Evolutionary conservation across 148 eudicot species (phyloP), one percentile per base, ranked within the genome.

Genomic region (Fagopyrum homotropicum): DNA sequence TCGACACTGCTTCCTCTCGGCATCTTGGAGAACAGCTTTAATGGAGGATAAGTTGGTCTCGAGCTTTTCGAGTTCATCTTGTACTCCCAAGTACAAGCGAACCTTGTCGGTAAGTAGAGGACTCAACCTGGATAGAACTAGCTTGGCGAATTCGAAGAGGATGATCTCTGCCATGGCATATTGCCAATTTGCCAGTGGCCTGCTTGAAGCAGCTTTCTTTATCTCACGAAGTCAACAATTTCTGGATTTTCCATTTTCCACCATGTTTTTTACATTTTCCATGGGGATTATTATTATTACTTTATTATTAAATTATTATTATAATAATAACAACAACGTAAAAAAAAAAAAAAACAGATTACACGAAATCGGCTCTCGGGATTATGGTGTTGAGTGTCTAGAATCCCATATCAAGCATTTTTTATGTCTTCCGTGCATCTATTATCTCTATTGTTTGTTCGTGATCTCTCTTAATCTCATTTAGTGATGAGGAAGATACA

Each of bases 401-500:
- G n/a, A n/a, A n/a, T n/a, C n/a, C n/a, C n/a, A n/a, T n/a, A n/a
- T n/a, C n/a, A n/a, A n/a, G n/a, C n/a, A n/a, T n/a, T n/a, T n/a
- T n/a, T n/a, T n/a, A 30, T 30, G 35, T 30, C 35, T 30, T 30
- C 35, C 2, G 2, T 30, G 35, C 35, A 30, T 30, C 35, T 30
- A 72, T 15, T 30, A 2, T 15, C 6, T 11, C 73, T 19, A 15
- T 9, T 46, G 6, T 55, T 68, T 49, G 66, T 43, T 12, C 14
- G 54, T 63, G 52, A 78, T 73, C 46, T 63, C 16, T 61, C 29
- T 80, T 66, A 30, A 77, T 72, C 61, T 79, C 43, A 55, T 74
- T 22, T 85, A 95, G 99, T 77, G 99, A 95, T 68, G 99, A 95
- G 83, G 99, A 95, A 81, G 91, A 95, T 80, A 87, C 99, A 47